These are phyloP conservation scores for Beta lomatogona DNA, from an alignment of 179 eudicot species.

Conservation along the genomic window DNA sequence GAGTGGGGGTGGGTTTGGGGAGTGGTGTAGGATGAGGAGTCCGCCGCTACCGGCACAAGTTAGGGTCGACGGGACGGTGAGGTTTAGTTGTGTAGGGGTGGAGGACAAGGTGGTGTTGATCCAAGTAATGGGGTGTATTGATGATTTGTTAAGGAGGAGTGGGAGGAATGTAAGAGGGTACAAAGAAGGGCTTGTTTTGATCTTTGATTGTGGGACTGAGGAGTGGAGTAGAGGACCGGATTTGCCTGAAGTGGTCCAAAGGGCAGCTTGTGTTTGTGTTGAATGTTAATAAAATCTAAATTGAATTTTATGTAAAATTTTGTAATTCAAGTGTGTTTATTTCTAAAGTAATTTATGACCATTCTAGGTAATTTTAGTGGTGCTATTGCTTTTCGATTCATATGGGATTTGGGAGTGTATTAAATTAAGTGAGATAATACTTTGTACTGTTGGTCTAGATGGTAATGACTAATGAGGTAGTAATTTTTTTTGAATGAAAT, in stretches of 20 bases:
- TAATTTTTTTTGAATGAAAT: too few species aligned
- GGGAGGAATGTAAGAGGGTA: slow-evolving; percentile 59
- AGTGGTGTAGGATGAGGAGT: slow-evolving; percentile 64
- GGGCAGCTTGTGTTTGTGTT: slow-evolving; percentile 74
- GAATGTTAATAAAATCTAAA: slow-evolving; percentile 42
- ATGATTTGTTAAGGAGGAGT: slow-evolving; percentile 59
- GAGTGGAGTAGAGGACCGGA: slow-evolving; percentile 77
- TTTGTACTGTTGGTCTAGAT: too few species aligned
- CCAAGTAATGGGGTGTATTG: slow-evolving; percentile 68
- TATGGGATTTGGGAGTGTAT: background rate
- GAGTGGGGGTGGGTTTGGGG: slow-evolving; percentile 41
- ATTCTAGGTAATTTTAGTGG: background rate
- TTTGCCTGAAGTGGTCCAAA: slow-evolving; percentile 61
- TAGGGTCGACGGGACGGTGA: slow-evolving; percentile 64
- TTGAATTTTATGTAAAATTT: background rate
- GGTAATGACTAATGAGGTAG: too few species aligned
- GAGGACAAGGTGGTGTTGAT: slow-evolving; percentile 72
- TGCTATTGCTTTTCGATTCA: background rate
- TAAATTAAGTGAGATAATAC: background rate
- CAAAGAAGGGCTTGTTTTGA: slow-evolving; percentile 65
- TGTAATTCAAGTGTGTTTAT: background rate
- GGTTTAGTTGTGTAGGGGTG: slow-evolving; percentile 67
- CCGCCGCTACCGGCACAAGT: slow-evolving; percentile 78
- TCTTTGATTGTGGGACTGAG: slow-evolving; percentile 58
- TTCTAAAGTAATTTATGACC: background rate